Evolutionary conservation across 2,329 filamentous ascomycete species (phyloP), one percentile per base, ranked within the genome.

Genomic region (Magnaporthiopsis poae): DNA sequence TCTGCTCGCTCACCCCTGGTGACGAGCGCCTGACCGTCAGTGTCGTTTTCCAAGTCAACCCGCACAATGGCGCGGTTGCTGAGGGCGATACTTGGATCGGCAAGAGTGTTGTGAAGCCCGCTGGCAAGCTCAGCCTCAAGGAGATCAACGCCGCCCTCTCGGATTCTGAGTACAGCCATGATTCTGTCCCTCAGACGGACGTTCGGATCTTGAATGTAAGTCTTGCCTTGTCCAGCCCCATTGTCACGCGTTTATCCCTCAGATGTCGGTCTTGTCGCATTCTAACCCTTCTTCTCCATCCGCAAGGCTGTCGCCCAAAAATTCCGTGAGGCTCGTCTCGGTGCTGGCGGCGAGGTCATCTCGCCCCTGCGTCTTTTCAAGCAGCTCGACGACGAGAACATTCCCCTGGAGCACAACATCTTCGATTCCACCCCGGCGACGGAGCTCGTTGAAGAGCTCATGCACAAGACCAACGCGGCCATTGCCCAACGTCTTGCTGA

Each of bases 331-430:
- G 83, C 87, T 64, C 90, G 95, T 68, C 90, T 97, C 68, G 91
- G 90, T 67, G 89, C 92, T 65, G 89, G 90, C 52, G 87, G 87
- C 61, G 87, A 90, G 70, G 87, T 90, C 15, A 90, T 96, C 72
- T 90, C 93, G 46, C 89, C 94, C 60, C 86, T 99, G 65, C 90
- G 95, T 67, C 84, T 99, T 62, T 82, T 98, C 69, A 92, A 96
- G 78, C 93, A 96, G 79, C 84, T 98, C 60, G 95, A 99, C 72
- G 95, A 99, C 72, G 95, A 99, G 82, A 98, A 98, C 77, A 92
- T 97, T 65, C 95, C 94, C 2, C 93, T 98, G 60, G 92, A 96
- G 80, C 87, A 92, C 76, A 99, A 98, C 80, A 90, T 99, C 70
- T 99, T 98, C 74, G 89, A 97, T 76, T 94, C 91, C 36, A 92